Conservation (phyloP, 2,329 filamentous ascomycete genomes). For the Cladosporium sp. region DNA sequence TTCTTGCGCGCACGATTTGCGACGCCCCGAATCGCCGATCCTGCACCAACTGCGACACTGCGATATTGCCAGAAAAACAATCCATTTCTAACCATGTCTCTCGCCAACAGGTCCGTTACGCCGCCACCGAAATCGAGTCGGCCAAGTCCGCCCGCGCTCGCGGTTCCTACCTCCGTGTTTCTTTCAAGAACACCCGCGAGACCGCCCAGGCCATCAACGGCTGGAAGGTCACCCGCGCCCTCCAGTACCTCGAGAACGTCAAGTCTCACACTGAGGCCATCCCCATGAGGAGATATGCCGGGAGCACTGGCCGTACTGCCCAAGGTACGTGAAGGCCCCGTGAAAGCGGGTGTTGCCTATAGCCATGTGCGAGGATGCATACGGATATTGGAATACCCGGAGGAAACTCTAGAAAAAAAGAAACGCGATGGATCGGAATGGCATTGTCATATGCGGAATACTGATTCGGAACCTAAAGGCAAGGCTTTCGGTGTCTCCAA, state of each 20-base stretch:
- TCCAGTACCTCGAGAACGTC: constrained; percentile 98
- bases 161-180: constrained; percentile 97
- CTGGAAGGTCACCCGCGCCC: constrained; percentile 93
- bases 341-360: constrained; percentile 15
- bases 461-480: constrained; percentile 53
- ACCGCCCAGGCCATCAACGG: constrained; percentile 99
- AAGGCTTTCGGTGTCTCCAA: constrained; percentile 98
- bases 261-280: constrained; percentile 95
- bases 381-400: constrained; percentile 19
- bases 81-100: background rate
- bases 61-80: background rate
- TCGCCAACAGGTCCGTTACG: constrained; percentile 80
- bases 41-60: background rate
- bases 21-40: background rate
- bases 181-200: constrained; percentile 99
- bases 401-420: constrained; percentile 15
- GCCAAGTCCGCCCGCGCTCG: constrained; percentile 95
- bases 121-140: constrained; percentile 78
- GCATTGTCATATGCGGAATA: constrained; percentile 17
- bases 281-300: constrained; percentile 96
- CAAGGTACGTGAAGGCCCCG: constrained; percentile 71
- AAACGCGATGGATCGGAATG: constrained; percentile 14
- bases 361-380: constrained; percentile 37
- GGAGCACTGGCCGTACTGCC: constrained; percentile 89
- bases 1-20: background rate